phyloP scores from a whole-genome alignment of 495 filamentous ascomycete genomes.

The Penicillium manginii region DNA sequence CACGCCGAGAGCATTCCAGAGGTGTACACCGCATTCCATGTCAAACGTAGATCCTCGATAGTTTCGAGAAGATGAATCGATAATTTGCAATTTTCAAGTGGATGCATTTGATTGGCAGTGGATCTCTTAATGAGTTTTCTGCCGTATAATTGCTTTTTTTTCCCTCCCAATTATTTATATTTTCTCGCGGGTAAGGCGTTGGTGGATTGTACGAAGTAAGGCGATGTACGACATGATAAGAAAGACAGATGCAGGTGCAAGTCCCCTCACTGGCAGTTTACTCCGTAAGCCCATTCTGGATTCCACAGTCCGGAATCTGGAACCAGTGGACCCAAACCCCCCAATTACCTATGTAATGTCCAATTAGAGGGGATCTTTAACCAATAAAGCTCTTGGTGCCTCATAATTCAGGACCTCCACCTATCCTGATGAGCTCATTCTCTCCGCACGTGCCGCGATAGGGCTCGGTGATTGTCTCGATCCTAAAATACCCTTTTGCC shows the following conservation, averaged over 20 bases:
- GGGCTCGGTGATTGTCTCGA: constrained; percentile 26
- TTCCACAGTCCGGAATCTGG: constrained; percentile 17
- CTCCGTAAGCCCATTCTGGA: constrained; percentile 3
- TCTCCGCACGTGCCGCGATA: constrained; percentile 23
- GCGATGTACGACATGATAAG: background rate
- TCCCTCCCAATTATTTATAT: background rate
- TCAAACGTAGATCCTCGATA: constrained; percentile 12
- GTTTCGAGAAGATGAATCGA: background rate
- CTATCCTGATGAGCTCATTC: constrained; percentile 16
- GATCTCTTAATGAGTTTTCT: too few relatives aligned
- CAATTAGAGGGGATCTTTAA: constrained; percentile 4
- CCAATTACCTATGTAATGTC: too few relatives aligned
- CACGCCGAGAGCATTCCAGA: constrained; percentile 30
- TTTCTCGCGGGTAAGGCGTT: background rate
- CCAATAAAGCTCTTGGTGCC: constrained; percentile 6
- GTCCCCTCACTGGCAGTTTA: too few relatives aligned
- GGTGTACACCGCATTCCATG: constrained; percentile 21
- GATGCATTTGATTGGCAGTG: background rate
- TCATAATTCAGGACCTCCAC: constrained; percentile 9
- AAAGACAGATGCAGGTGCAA: background rate
- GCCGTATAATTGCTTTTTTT: background rate
- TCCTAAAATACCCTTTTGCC: background rate
- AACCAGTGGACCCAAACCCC: constrained; percentile 10
- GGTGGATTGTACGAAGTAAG: too few relatives aligned
- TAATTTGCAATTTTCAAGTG: background rate